Base-by-base conservation (phyloP, 2,329 filamentous ascomycete genomes). In the Penicillium decumbens region DNA sequence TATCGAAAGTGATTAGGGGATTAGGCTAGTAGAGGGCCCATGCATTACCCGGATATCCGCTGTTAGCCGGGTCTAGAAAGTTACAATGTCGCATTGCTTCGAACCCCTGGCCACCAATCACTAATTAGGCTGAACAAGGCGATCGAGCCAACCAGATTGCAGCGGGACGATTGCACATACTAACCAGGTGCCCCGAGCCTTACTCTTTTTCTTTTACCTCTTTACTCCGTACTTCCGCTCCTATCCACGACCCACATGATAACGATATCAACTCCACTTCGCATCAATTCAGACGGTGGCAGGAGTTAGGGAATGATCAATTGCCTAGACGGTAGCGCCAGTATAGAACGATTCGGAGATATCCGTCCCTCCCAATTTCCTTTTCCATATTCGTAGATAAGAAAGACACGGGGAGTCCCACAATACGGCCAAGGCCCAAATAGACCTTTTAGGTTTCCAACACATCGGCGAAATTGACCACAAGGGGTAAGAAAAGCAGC, bases 21-120 rank as follows among this genome's bases (percentile, higher is more conserved):
- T 52, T 44, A 57, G 48, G 40, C 45, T 51, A 54, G 43, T 23
- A 49, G 39, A 23, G 49, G 45, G 41, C 32, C 47, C 39, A 49
- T 55, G 55, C 51, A 57, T 35, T 35, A 53, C 48, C 45, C 43
- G 49, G 51, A 35, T 49, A 58, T 35, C 58, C 58, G 58, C 52
- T 33, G 55, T 58, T 59, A 61, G 46, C 55, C 55, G 58, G 53
- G 43, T 43, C 50, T 45, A 52, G 47, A 61, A 61, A 61, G 41
- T 59, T 61, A 60, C 58, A 57, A 49, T 52, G 57, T 60, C 47
- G 45, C 57, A 60, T 61, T 53, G 53, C 50, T 55, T 53, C 13
- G 3, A 20, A 45, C 47, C 41, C 41, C 27, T 37, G 32, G 42
- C 13, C 28, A 43, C 27, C 41, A 51, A 45, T 45, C 47, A 42